phyloP scores from a whole-genome alignment of 192 early-diverging fungal genomes.

The Fimicolochytrium jonesii region DNA sequence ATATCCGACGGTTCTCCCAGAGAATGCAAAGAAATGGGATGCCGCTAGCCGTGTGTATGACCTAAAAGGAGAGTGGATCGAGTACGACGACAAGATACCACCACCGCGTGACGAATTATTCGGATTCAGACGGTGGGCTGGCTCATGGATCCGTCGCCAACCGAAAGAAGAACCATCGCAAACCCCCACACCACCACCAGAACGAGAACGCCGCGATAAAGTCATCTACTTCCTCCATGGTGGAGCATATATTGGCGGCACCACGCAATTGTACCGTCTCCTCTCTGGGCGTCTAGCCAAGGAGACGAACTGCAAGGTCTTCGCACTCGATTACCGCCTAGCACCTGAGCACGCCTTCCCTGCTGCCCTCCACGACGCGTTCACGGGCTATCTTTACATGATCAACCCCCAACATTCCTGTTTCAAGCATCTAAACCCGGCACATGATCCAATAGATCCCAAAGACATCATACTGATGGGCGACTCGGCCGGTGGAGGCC shows the following conservation, averaged over 20 bases:
- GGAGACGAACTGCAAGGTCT: conserved; percentile 26
- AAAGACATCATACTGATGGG: conserved; percentile 40
- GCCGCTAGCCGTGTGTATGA: conserved; percentile 14
- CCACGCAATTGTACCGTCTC: conserved; percentile 21
- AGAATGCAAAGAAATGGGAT: background rate
- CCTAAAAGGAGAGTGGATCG: conserved; percentile 40
- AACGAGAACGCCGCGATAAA: conserved; percentile 11
- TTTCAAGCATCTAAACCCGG: conserved; percentile 10
- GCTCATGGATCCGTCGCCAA: background rate
- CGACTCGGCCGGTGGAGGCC: conserved; percentile 39
- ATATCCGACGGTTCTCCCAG: conserved; percentile 19
- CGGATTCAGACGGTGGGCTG: background rate
- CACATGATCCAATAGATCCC: conserved; percentile 33
- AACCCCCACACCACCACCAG: background rate
- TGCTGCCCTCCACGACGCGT: conserved; percentile 39
- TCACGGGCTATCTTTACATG: conserved; percentile 43
- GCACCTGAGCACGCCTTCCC: conserved; percentile 44
- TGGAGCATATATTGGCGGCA: conserved; percentile 41
- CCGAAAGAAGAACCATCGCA: background rate
- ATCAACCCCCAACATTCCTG: conserved; percentile 33
- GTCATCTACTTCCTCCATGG: conserved; percentile 40
- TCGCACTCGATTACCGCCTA: conserved; percentile 39
- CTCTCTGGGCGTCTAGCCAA: conserved; percentile 34
- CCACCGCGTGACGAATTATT: background rate
- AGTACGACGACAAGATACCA: background rate